Base-by-base conservation (phyloP, 805 yeast species). In the Phaffomyces antillensis region DNA sequence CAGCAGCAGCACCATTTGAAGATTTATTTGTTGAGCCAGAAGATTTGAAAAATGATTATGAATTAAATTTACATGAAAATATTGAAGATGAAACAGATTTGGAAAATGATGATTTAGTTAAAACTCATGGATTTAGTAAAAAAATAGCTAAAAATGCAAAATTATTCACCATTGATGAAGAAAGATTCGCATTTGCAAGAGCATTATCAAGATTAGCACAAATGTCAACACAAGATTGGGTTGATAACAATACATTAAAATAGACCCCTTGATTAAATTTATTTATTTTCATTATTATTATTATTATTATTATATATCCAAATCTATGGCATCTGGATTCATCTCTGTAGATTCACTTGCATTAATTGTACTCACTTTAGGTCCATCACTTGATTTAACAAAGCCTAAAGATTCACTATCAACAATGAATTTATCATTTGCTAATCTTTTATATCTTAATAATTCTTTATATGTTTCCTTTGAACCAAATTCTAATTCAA, bases 161-260 rank as follows among this genome's bases (percentile, higher is more conserved):
- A 33, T 76, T 86, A 76, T 91, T 93, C 67, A 86, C 86, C 7
- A 75, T 93, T 36, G 98, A 89, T 64, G 99, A 91, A 64, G 99
- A 91, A 66, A 77, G 83, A 62, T 93, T 91, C 68, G 99, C 99
- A 18, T 91, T 91, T 71, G 96, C 96, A 0, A 76, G 99, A 60
- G 97, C 98, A 0, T 70, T 91, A 47, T 83, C 93, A 55, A 79
- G 99, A 61, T 71, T 93, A 52, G 76, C 90, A 37, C 98, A 91
- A 54, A 91, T 91, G 97, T 83, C 95, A 52, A 84, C 96, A 6
- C 82, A 81, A 24, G 95, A 85, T 42, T 91, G 99, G 99, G 81
- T 87, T 7, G 88, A 83, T 45, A 59, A 50, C 31, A 56, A 53
- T 37, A 50, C 46, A 17, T n/a, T 41, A 3, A 47, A 47, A 35